Base-by-base conservation (phyloP, 2,329 filamentous ascomycete species). In the Exophiala aquamarina region DNA sequence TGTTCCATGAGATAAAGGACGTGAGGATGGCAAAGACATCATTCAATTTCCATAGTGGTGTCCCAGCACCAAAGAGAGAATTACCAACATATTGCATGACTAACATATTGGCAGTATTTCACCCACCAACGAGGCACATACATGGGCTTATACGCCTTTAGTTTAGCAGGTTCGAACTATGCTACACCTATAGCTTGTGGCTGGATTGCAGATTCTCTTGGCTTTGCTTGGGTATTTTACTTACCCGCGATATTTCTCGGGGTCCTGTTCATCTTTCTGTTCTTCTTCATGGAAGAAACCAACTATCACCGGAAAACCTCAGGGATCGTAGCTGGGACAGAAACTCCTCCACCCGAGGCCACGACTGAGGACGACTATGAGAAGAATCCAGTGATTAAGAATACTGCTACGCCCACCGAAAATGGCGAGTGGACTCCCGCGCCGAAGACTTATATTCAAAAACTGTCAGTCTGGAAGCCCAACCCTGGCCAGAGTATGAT, bases 161-260 rank as follows among this genome's bases (percentile, higher is more conserved):
- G 50, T 26, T 35, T 58, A 3, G 54, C 48, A 11, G 51, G 51
- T 4, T 45, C 44, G 43, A 57, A 55, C 28, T 55, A 50, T 38
- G 50, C 55, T 15, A 69, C 70, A 1, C 73, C 73, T 0, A 66
- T 76, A 1, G 54, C 58, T 23, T 44, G 43, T 20, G 56, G 56
- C 15, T 59, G 58, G 28, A 58, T 59, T 34, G 43, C 44, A 10
- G 55, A 59, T 21, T 32, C 41, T 19, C 50, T 52, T 40, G 53
- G 53, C 11, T 59, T 53, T 50, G 34, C 50, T 32, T 59, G 56
- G 56, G 56, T 59, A 9, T 53, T 57, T 29, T 57, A 51, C 31
- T 47, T 44, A 21, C 49, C 49, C 3, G 31, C 49, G 3, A 51
- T 47, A 8, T 54, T 52, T 17, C 44, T 44, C 23, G 48, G 15